These are phyloP conservation scores for Lactarius deliciosus DNA, from an alignment of 768 basidiomycete species.

Conservation along the genomic window DNA sequence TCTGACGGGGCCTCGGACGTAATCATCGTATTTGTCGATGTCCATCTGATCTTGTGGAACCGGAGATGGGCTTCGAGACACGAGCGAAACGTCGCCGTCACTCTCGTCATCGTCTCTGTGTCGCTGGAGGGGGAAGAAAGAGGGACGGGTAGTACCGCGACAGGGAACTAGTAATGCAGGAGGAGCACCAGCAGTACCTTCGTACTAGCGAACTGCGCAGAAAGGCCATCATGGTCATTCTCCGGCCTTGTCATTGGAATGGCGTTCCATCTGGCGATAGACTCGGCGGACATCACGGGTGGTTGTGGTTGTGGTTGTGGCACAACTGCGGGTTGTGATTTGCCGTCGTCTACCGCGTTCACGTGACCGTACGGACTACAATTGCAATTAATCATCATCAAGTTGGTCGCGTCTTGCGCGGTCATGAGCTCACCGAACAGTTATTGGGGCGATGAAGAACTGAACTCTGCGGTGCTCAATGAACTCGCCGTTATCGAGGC, in stretches of 20 bases:
- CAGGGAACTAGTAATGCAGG: conserved; percentile 39
- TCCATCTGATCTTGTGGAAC: conserved; percentile 49
- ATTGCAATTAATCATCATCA: neutral
- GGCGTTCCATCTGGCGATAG: conserved; percentile 71
- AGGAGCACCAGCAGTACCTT: conserved; percentile 45
- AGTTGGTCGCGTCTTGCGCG: neutral
- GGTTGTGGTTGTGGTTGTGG: neutral
- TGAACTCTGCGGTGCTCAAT: conserved; percentile 54
- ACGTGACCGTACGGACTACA: conserved; percentile 26
- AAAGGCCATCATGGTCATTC: conserved; percentile 7
- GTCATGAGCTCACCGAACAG: conserved; percentile 71
- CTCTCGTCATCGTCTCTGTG: conserved; percentile 48
- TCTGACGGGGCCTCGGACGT: conserved; percentile 47
- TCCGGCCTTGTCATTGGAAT: conserved; percentile 51
- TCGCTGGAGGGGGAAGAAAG: conserved; percentile 58
- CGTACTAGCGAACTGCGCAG: conserved; percentile 8
- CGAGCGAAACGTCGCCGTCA: conserved; percentile 69
- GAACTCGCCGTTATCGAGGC: conserved; percentile 75
- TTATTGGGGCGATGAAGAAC: conserved; percentile 62
- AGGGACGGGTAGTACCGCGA: conserved; percentile 36
- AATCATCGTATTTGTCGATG: conserved; percentile 65
- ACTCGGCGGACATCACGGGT: conserved; percentile 57
- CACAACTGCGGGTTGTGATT: neutral
- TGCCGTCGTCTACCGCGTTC: neutral
- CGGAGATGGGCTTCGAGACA: conserved; percentile 80